These are phyloP conservation scores for Dictyophora rubrovolvata DNA, from an alignment of 768 basidiomycete genomes.

Conservation along the genomic window DNA sequence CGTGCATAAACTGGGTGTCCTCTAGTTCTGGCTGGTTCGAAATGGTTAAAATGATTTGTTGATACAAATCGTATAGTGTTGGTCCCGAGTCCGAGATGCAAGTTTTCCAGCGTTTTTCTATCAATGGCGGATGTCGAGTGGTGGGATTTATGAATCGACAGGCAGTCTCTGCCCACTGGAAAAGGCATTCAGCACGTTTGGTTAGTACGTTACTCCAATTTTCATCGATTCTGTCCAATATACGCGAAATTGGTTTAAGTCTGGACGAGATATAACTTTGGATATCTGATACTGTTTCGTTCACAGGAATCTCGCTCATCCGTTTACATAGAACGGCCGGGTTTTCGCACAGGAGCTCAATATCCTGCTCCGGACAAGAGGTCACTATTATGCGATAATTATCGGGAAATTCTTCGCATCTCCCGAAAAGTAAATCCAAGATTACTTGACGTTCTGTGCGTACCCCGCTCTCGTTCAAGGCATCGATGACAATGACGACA, in stretches of 20 bases:
- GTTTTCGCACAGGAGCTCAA: not conserved
- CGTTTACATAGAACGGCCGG: not conserved
- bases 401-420: not conserved
- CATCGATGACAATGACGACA: not conserved
- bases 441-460: not conserved
- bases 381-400: not conserved
- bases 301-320: not conserved
- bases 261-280: not conserved
- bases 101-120: not conserved
- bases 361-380: not conserved
- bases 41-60: conserved; percentile 9
- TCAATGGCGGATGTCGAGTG: not conserved
- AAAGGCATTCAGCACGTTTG: conserved; percentile 8
- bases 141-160: conserved; percentile 16
- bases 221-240: not conserved
- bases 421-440: not conserved
- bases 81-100: not conserved
- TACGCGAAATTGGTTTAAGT: not conserved
- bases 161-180: conserved; percentile 22
- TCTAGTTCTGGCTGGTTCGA: conserved; percentile 12
- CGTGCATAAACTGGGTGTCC: not conserved
- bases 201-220: not conserved
- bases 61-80: conserved; percentile 11
- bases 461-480: not conserved
- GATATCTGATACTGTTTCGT: not conserved